Conservation (phyloP, 805 yeast genomes). For the Myxozyma vanderwaltii region DNA sequence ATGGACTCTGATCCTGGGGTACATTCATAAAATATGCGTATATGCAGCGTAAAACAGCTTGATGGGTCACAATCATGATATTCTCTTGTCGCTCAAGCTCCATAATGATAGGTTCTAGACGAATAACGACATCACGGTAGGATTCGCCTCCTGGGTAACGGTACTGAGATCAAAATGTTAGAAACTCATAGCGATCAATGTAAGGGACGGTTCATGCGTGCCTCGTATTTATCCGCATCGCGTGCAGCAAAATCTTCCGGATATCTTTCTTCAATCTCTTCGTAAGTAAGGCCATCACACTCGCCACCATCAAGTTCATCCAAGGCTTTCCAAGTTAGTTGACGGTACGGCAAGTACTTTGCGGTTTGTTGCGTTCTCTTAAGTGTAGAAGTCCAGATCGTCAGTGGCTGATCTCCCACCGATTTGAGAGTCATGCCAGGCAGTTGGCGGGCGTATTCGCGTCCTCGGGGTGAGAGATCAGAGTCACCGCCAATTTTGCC, state of each 20-base stretch:
- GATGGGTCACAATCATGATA: constrained; percentile 93
- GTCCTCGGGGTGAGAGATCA: constrained; percentile 78
- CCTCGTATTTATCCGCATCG: constrained; percentile 89
- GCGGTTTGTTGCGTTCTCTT: constrained; percentile 93
- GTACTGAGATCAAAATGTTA: constrained; percentile 47
- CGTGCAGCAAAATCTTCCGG: constrained; percentile 96
- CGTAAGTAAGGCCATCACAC: constrained; percentile 96
- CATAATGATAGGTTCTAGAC: constrained; percentile 97
- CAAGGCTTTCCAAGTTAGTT: constrained; percentile 92
- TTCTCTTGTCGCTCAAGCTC: constrained; percentile 97
- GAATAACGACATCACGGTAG: constrained; percentile 89
- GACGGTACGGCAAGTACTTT: constrained; percentile 72
- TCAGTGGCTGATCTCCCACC: constrained; percentile 57
- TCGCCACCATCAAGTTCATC: constrained; percentile 98
- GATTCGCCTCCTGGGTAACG: constrained; percentile 97
- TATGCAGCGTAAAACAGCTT: constrained; percentile 93
- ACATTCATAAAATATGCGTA: constrained; percentile 98
- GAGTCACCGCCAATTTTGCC: constrained; percentile 98
- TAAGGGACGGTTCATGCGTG: not conserved
- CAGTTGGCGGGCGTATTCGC: constrained; percentile 76
- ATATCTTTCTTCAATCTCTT: constrained; percentile 77
- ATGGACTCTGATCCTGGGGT: constrained; percentile 95
- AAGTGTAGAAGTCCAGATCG: constrained; percentile 95
- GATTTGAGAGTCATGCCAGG: constrained; percentile 73
- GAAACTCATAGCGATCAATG: not conserved